Evolutionary conservation across 768 basidiomycete species (phyloP).

Genomic region (Sistotremastrum niveocremeum): DNA sequence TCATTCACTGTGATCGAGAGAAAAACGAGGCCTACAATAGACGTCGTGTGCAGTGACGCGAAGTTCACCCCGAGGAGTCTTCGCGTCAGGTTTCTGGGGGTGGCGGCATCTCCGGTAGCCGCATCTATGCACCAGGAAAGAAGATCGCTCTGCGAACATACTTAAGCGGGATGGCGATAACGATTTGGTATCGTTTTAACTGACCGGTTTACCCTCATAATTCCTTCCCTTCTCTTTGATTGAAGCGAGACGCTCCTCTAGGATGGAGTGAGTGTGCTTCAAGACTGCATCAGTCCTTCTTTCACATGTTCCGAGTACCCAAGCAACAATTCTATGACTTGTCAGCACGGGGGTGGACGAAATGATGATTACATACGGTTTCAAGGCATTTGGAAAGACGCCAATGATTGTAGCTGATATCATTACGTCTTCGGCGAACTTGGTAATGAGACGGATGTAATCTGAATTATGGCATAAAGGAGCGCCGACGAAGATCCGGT

Average conservation of each 20-base stretch:
- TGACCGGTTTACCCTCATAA: constrained; percentile 8
- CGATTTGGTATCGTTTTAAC: not conserved
- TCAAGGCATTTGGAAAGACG: constrained; percentile 20
- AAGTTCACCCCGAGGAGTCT: constrained; percentile 27
- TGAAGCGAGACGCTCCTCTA: constrained; percentile 5
- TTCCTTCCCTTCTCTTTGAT: constrained; percentile 2
- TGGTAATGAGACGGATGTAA: constrained; percentile 21
- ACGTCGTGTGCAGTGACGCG: constrained; percentile 25
- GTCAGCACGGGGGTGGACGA: constrained; percentile 2
- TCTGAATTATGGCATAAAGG: constrained; percentile 30
- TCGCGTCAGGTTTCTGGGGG: constrained; percentile 12
- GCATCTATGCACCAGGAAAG: constrained; percentile 12
- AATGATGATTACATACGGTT: constrained; percentile 12
- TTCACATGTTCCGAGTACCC: constrained; percentile 4
- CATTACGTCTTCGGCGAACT: constrained; percentile 18
- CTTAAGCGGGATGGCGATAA: not conserved
- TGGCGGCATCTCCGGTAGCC: not conserved
- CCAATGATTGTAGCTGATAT: constrained; percentile 10
- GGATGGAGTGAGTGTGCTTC: constrained; percentile 1
- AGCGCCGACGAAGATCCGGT: constrained; percentile 35
- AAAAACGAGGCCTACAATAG: too few species aligned
- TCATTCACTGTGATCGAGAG: not conserved
- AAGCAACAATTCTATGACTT: constrained; percentile 3
- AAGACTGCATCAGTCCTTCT: not conserved
- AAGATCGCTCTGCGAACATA: constrained; percentile 21